Evolutionary conservation across 768 basidiomycete species (phyloP), one percentile per base, ranked within the genome.

Genomic region (Leucosporidium scottii): DNA sequence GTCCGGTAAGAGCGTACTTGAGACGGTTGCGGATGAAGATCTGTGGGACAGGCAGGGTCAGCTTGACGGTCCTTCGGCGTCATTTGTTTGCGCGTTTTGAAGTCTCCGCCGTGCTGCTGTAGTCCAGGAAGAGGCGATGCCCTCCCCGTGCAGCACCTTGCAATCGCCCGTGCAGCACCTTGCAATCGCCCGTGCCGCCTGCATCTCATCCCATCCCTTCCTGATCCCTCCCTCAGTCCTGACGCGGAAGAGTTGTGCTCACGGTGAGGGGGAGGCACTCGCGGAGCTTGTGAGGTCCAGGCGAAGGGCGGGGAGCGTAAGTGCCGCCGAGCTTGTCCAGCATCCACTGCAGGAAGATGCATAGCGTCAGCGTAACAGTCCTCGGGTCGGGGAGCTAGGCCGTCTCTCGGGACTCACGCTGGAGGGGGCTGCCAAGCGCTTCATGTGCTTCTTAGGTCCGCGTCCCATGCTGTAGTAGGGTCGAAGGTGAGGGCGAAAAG

Each of bases 11-110:
- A 71, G 96, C 96, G 81, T 98, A 98, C 84, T 99, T 98, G 82
- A 99, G 87, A 79, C 96, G 86, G 84, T 98, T 97, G 77, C 94
- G 90, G 78, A 98, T 89, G 84, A 99, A 93, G 79, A 99, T 88
- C 74, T 75, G 56, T 9, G 31, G 5, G 36, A 6, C 20, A 18
- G 36, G 21, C 3, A 39, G 31, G 47, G 62, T 61, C 53, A 54
- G 59, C 31, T 15, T 8, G 17, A 20, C 39, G 5, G 39, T 5
- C 61, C 30, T 51, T 12, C 21, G n/a, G 1, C 8, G 12, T 17
- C 10, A 10, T 4, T 34, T 34, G 34, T 34, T 34, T 4, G 4
- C 10, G 34, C 34, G 34, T 34, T 34, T 4, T 9, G 23, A n/a
- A 59, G n/a, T 5, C 21, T 23, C 6, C 8, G 57, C 31, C 6